Base-by-base conservation (phyloP, 129 eudicot genomes). In the Lonicera japonica region DNA sequence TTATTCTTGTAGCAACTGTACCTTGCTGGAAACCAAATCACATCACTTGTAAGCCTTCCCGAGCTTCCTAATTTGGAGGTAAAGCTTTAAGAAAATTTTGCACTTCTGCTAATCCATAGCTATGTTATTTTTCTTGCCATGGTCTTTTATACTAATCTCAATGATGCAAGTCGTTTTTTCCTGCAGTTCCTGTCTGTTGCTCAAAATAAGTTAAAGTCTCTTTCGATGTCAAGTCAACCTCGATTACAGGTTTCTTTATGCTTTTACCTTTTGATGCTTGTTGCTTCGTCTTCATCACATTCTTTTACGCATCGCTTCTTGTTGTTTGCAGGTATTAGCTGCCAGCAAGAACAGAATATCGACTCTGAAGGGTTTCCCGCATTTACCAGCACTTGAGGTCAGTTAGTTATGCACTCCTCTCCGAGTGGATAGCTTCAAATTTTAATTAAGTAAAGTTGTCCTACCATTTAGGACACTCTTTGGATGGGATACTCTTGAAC, bases 51-150 rank as follows among this genome's bases (percentile, higher is more conserved):
- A 29, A 80, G 89, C 67, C 99, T 94, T 69, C 99, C 99, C 5
- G 95, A 77, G 78, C 96, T 94, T 67, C 96, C 99, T 23, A 88
- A 88, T 79, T 67, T 94, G 70, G 99, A 94, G 96, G 99, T 94
- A 72, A 79, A 64, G 36, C 0, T 36, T 29, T 56, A 41, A 15
- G 17, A 65, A 10, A 41, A 19, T 57, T 18, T 56, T 50, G 51
- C 15, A 8, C 50, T 21, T 13, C 11, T 11, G 54, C 54, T 55
- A 36, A 60, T 52, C 7, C 34, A 14, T 58, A 54, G 55, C 41
- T 25, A 24, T 50, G 55, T 38, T 56, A 11, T 56, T 20, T 47
- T 24, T 61, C 54, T 17, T 1, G 25, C 5, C 21, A 34, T 62
- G 48, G 19, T 15, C 21, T 68, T 12, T 39, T 58, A 19, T 38